These are phyloP conservation scores for Colletotrichum cuscutae DNA, from an alignment of 2,329 filamentous ascomycete species.

Conservation along the genomic window DNA sequence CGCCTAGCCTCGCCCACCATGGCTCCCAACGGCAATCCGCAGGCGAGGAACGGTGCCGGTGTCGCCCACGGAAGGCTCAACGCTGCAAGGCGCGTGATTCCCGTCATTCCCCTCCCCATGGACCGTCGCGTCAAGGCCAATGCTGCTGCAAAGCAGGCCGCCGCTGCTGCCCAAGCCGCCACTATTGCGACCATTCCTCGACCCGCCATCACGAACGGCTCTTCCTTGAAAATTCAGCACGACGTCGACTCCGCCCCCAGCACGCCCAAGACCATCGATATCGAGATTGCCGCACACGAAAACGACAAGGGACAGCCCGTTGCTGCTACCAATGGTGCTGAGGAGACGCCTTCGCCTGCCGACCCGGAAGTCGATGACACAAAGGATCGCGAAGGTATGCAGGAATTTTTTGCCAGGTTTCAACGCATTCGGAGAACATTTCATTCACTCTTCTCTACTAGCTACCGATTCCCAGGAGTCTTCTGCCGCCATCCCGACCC, in stretches of 20 bases:
- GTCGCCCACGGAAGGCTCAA: conserved; percentile 22
- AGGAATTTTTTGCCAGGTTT: background rate
- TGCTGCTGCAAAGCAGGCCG: conserved; percentile 45
- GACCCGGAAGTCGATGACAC: background rate
- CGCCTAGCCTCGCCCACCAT: conserved; percentile 25
- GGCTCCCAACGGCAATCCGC: conserved; percentile 33
- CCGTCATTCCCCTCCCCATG: conserved; percentile 51
- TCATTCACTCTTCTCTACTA: background rate
- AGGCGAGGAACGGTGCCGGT: conserved; percentile 34
- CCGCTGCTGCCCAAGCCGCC: conserved; percentile 42
- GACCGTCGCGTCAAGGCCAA: conserved; percentile 42
- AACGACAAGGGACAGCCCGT: conserved; percentile 2
- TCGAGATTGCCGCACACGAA: background rate
- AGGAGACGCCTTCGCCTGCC: background rate
- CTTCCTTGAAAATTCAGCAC: conserved; percentile 34
- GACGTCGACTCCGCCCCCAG: conserved; percentile 28
- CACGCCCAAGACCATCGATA: conserved; percentile 30
- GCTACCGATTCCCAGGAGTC: conserved; percentile 7
- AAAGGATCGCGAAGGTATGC: conserved; percentile 19
- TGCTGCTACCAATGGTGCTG: background rate
- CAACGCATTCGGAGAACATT: background rate
- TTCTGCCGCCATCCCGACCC: conserved; percentile 5
- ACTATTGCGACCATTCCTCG: conserved; percentile 16
- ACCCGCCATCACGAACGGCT: conserved; percentile 34
- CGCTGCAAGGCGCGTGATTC: conserved; percentile 45